Base-by-base conservation (phyloP, 2,329 filamentous ascomycete genomes). In the Parastagonospora avenae region DNA sequence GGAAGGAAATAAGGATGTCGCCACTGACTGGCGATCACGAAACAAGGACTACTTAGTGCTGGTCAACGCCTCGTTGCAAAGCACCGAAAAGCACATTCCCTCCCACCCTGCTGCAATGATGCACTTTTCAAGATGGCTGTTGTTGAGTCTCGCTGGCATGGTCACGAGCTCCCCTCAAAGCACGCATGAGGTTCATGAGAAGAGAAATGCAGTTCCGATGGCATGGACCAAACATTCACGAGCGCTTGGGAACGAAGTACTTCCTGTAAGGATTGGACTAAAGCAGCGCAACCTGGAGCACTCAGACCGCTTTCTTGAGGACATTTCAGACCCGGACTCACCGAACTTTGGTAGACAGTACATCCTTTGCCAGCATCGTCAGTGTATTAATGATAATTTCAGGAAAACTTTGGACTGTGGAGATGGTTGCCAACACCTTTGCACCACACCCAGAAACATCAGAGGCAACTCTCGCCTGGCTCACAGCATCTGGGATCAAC, bases 321-420 rank as follows among this genome's bases (percentile, higher is more conserved):
- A 61, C 15, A 56, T 61, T 32, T 56, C 55, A 5, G 50, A 61
- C 39, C 58, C 55, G 31, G 55, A 59, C 16, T 61, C 58, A 9
- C 48, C 48, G 4, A 61, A 59, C 11, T 61, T 57, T 28, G 55
- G 58, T 57, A 44, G 24, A 24, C 1, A 15, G 14, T 1, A 8
- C 2, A 9, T 29, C 9, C 28, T 9, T 36, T 16, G 15, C 4
- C 4, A 11, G n/a, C 7, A 32, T 27, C 11, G 2, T 12, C 10
- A 28, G 7, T 42, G 4, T n/a, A 32, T 19, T 52, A 35, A 49
- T 8, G 5, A 12, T 24, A 4, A 30, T 19, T 4, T 28, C 11
- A 54, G 54, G 54, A 15, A 54, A 55, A 41, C 50, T 58, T 32
- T 62, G 54, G 54, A 55, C 50, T n/a, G 54, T 52, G 2, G 55